Evolutionary conservation across 139 green algal genomes (phyloP).

Genomic region (Yamagishiella unicocca): DNA sequence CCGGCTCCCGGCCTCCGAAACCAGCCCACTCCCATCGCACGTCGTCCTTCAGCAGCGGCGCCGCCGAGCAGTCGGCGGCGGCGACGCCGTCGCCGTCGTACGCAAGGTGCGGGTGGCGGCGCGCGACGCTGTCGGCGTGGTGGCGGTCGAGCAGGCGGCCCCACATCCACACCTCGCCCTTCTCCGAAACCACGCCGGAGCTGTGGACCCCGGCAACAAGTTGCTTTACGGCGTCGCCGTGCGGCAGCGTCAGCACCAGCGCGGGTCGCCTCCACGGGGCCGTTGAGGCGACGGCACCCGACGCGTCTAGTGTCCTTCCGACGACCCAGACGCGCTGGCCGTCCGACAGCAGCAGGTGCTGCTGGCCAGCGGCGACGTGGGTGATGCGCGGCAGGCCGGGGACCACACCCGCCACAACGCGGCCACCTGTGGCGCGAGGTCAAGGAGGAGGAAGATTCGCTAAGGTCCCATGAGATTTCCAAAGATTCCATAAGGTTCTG

Average conservation of each 20-base stretch:
- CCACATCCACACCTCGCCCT: slow-evolving; percentile 74
- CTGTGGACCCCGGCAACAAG: slow-evolving; percentile 67
- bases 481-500: no score
- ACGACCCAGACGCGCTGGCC: slow-evolving; percentile 72
- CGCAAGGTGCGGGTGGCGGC: slow-evolving; percentile 10
- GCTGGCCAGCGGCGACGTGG: slow-evolving; percentile 68
- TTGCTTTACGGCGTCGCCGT: slow-evolving; percentile 27
- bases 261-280: slow-evolving; percentile 17
- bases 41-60: slow-evolving; percentile 25
- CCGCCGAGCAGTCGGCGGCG: slow-evolving; percentile 6
- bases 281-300: slow-evolving; percentile 2
- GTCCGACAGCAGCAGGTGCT: slow-evolving; percentile 73
- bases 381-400: slow-evolving; percentile 65
- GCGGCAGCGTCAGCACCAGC: slow-evolving; percentile 30
- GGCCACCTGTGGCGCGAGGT: slow-evolving; percentile 18
- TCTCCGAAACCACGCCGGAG: slow-evolving; percentile 62
- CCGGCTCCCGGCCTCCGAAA: slow-evolving; percentile 58
- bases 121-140: slow-evolving; percentile 46
- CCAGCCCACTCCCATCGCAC: slow-evolving; percentile 58
- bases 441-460: not conserved
- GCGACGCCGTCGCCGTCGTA: not conserved
- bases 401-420: slow-evolving; percentile 56
- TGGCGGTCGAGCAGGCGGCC: slow-evolving; percentile 68
- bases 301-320: slow-evolving; percentile 51
- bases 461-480: no score